These are phyloP conservation scores for Boletus speciosus DNA, from an alignment of 768 basidiomycete genomes.

Conservation along the genomic window DNA sequence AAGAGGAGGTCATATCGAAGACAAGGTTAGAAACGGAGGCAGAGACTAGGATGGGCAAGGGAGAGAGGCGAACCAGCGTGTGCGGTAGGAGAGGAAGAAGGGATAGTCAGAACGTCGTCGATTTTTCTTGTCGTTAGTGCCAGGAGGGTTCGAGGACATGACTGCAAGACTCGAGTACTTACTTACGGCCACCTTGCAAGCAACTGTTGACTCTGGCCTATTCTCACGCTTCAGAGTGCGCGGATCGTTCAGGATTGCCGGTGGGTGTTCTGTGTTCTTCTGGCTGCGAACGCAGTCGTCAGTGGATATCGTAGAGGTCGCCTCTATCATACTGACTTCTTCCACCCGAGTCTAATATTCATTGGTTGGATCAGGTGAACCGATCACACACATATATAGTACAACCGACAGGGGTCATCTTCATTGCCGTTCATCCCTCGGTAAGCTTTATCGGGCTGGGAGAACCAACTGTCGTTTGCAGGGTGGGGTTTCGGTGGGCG, in stretches of 20 bases:
- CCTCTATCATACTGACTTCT: too few species aligned
- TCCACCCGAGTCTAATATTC: background rate
- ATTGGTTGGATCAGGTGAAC: background rate
- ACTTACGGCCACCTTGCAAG: too few species aligned
- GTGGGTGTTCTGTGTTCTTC: too few species aligned
- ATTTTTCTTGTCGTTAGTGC: slow-evolving; percentile 29
- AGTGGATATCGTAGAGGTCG: background rate
- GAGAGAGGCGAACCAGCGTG: slow-evolving; percentile 53
- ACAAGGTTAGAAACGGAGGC: slow-evolving; percentile 5
- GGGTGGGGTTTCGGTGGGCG: background rate
- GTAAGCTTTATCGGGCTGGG: background rate
- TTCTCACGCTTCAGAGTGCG: too few species aligned
- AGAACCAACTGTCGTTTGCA: background rate
- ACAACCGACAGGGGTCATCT: background rate
- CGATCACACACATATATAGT: background rate
- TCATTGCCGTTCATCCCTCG: background rate
- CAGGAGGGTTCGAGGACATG: background rate
- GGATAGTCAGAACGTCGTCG: slow-evolving; percentile 51
- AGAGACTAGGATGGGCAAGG: background rate
- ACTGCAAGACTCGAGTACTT: too few species aligned
- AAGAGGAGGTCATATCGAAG: background rate
- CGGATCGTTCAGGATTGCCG: too few species aligned
- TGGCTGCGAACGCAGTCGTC: too few species aligned
- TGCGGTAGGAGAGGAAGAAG: slow-evolving; percentile 60
- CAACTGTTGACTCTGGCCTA: too few species aligned